Evolutionary conservation across 2,329 filamentous ascomycete species (phyloP), one percentile per base, ranked within the genome.

Genomic region (Botryotinia globosa): DNA sequence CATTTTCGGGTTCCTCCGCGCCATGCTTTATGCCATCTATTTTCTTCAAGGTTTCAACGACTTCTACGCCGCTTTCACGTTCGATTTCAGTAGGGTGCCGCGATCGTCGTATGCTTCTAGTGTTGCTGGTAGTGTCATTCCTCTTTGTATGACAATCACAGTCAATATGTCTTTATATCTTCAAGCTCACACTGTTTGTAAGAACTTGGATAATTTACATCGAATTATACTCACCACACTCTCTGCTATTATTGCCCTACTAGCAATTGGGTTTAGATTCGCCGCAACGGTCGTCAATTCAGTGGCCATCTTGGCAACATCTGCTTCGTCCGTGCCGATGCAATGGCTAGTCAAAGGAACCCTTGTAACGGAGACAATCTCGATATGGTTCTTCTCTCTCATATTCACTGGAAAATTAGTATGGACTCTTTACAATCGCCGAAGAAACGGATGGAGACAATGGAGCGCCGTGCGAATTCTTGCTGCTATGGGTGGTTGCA

Each of bases 401-500:
- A 81, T 91, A 73, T 92, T 92, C 80, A 85, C 87, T 56, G 81
- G 80, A 72, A 92, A 92, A 80, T 83, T 92, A 7, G 86, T 85
- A 10, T 83, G 85, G 74, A 88, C 88, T 10, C 85, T 92, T 48
- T 79, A 83, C 14, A 83, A 87, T 75, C 86, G 90, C 34, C 85
- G 83, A 71, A 83, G 82, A 76, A 82, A 91, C 74, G 88, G 88
- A 2, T 83, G 91, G 77, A 85, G 83, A 72, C 85, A 88, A 71
- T 91, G 90, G 77, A 88, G 88, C 16, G 87, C 88, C 1, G 88
- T 92, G 84, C 88, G 90, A 76, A 86, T 90, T 72, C 87, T 92
- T 74, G 90, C 90, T 79, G 86, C 91, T 77, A 90, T 91, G 86
- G 87, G 88, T 65, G 89, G 87, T 74, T 89, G 91, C 81, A 91